A percentile compares a stretch with the other conserved stretches of the same genome.
Evolutionary conservation across 2,329 filamentous ascomycete genomes (phyloP).

Genomic region (Stagonosporopsis vannaccii): DNA sequence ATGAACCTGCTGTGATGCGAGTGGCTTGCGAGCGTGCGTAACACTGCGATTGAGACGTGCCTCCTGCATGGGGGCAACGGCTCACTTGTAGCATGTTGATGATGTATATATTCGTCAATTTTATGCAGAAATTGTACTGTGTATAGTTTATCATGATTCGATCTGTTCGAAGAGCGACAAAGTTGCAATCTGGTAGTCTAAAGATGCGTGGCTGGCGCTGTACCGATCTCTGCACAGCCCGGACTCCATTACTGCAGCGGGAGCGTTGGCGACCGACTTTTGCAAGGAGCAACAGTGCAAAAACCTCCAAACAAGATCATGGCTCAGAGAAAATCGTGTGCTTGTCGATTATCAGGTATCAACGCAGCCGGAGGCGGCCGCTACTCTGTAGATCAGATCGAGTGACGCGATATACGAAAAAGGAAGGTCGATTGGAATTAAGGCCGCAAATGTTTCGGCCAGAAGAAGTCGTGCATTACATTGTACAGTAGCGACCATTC

Average conservation of each 20-base stretch:
- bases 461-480: conserved; percentile 20
- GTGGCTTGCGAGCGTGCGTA: conserved; percentile 14
- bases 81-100: not conserved
- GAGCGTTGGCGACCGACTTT: not conserved
- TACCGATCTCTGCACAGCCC: not conserved
- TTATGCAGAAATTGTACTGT: not conserved
- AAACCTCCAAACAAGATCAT: conserved; percentile 9
- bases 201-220: not conserved
- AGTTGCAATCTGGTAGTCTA: not conserved
- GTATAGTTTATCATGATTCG: not conserved
- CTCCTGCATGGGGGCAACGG: not conserved
- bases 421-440: conserved; percentile 27
- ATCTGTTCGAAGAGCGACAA: not conserved
- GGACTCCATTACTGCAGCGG: not conserved
- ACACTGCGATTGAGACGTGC: not conserved
- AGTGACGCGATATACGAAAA: conserved; percentile 18
- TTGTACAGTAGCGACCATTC: conserved; percentile 25
- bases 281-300: not conserved
- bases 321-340: conserved; percentile 4
- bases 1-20: conserved; percentile 6
- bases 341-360: conserved; percentile 9
- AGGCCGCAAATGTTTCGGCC: conserved; percentile 19
- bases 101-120: not conserved
- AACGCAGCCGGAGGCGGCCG: conserved; percentile 20
- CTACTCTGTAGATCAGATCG: conserved; percentile 15